Conservation (phyloP, 2,329 filamentous ascomycete genomes). For the Curvularia verruculosa region DNA sequence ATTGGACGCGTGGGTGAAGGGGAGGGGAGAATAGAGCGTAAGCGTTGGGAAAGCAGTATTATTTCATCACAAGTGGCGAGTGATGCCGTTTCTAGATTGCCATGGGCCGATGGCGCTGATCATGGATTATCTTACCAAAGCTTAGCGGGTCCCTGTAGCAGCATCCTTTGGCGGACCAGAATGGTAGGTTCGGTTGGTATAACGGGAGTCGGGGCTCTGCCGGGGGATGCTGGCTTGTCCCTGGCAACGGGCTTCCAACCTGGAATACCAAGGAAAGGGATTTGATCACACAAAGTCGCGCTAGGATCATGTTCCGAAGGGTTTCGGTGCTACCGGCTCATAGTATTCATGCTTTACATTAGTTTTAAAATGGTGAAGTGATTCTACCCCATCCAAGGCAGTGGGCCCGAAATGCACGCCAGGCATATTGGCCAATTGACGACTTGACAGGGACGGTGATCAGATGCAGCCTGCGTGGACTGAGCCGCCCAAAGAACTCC, state of each 20-base stretch:
- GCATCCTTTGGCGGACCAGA: conserved; percentile 16
- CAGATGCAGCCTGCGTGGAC: conserved; percentile 24
- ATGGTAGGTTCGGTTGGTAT: conserved; percentile 14
- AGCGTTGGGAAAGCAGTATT: conserved; percentile 30
- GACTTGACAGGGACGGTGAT: conserved; percentile 4
- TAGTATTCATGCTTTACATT: conserved; percentile 8
- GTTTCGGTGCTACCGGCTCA: conserved; percentile 6
- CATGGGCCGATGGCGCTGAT: conserved; percentile 44
- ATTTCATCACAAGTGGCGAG: conserved; percentile 44
- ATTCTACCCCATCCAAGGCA: conserved; percentile 20
- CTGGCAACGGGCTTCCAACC: conserved; percentile 5
- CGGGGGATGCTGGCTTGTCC: conserved; percentile 4
- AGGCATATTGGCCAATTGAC: conserved; percentile 20
- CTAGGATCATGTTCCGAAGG: neutral
- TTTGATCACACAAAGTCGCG: conserved; percentile 1
- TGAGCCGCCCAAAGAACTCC: conserved; percentile 17
- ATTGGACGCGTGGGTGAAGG: conserved; percentile 28
- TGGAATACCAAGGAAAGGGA: conserved; percentile 7
- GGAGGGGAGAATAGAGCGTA: conserved; percentile 24
- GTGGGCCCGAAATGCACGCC: conserved; percentile 17
- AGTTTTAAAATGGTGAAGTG: conserved; percentile 29
- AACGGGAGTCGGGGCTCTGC: conserved; percentile 7
- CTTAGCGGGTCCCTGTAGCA: conserved; percentile 37
- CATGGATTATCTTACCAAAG: conserved; percentile 35
- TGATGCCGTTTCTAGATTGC: conserved; percentile 44